A percentile compares a stretch with the other conserved stretches of the same genome.
Evolutionary conservation across 345 rosid genomes (phyloP).

Genomic region (Murraya paniculata): DNA sequence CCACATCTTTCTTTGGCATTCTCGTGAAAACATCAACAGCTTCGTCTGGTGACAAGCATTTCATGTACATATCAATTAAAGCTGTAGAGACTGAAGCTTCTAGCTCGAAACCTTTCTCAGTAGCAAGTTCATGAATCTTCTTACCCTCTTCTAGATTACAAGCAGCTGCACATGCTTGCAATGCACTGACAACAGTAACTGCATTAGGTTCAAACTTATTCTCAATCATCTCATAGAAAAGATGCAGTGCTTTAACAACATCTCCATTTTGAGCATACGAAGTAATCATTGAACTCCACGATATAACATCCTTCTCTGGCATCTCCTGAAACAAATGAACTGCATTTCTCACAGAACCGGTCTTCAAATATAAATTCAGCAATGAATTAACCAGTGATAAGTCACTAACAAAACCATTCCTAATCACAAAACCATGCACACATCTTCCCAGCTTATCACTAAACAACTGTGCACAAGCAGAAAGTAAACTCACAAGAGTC

Average conservation of each 20-base stretch:
- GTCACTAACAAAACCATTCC: constrained; percentile 37
- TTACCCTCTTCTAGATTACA: constrained; percentile 41
- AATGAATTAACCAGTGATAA: constrained; percentile 40
- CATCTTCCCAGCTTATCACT: constrained; percentile 41
- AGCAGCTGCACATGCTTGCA: constrained; percentile 50
- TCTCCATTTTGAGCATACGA: constrained; percentile 40
- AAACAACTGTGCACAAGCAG: constrained; percentile 45
- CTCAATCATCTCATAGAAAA: constrained; percentile 45
- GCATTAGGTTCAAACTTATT: constrained; percentile 33
- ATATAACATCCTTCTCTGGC: constrained; percentile 48
- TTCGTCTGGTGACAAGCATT: constrained; percentile 44
- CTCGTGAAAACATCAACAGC: constrained; percentile 44
- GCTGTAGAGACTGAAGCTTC: constrained; percentile 50
- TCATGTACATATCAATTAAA: constrained; percentile 61
- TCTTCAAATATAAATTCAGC: constrained; percentile 50
- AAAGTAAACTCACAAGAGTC: constrained; percentile 47
- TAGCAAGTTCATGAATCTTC: constrained; percentile 45
- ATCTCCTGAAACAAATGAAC: constrained; percentile 36
- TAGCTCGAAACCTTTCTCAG: constrained; percentile 34
- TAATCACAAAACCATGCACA: constrained; percentile 45
- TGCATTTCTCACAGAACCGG: constrained; percentile 29
- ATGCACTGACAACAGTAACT: constrained; percentile 37
- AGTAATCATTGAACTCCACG: constrained; percentile 54
- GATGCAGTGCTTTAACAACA: constrained; percentile 32
- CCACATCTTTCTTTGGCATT: constrained; percentile 53